A percentile compares a stretch with the other conserved stretches of the same genome.
These are phyloP conservation scores for Chlorella sp. DNA, from an alignment of 139 green algal genomes.

Conservation along the genomic window DNA sequence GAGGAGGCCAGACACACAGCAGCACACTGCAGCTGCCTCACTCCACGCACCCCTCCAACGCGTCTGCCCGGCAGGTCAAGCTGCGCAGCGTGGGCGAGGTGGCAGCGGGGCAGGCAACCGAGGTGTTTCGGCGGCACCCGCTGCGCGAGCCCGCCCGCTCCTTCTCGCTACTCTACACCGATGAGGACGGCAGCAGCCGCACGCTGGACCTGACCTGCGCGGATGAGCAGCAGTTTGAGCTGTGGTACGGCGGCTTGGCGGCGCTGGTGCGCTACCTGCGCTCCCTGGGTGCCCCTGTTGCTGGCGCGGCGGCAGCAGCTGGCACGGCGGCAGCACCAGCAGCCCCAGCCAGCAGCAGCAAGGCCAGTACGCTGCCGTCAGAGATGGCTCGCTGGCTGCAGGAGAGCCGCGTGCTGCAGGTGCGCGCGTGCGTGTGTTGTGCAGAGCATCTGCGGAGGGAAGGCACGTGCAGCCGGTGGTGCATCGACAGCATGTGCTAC, in stretches of 20 bases:
- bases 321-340: background rate
- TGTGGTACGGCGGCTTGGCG: slow-evolving; percentile 66
- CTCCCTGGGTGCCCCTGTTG: slow-evolving; percentile 4
- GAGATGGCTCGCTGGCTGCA: too few relatives aligned
- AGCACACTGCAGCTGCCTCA: too few relatives aligned
- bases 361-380: too few relatives aligned
- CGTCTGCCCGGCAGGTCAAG: slow-evolving; percentile 12
- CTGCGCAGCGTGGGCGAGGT: slow-evolving; percentile 48
- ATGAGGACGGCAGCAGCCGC: slow-evolving; percentile 51
- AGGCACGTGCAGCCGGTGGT: too few relatives aligned
- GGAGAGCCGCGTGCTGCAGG: too few relatives aligned
- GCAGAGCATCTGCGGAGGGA: too few relatives aligned
- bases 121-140: slow-evolving; percentile 67
- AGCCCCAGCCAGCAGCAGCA: too few relatives aligned
- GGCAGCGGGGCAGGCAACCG: slow-evolving; percentile 65
- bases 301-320: background rate
- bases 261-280: slow-evolving; percentile 22
- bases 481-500: too few relatives aligned
- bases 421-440: too few relatives aligned
- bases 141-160: slow-evolving; percentile 54
- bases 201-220: slow-evolving; percentile 77
- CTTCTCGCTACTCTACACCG: slow-evolving; percentile 78
- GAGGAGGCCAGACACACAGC: too few relatives aligned
- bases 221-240: slow-evolving; percentile 56
- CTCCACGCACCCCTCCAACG: too few relatives aligned